Base-by-base conservation (phyloP, 495 filamentous ascomycete species). In the Pyrenopolyporus hunteri region DNA sequence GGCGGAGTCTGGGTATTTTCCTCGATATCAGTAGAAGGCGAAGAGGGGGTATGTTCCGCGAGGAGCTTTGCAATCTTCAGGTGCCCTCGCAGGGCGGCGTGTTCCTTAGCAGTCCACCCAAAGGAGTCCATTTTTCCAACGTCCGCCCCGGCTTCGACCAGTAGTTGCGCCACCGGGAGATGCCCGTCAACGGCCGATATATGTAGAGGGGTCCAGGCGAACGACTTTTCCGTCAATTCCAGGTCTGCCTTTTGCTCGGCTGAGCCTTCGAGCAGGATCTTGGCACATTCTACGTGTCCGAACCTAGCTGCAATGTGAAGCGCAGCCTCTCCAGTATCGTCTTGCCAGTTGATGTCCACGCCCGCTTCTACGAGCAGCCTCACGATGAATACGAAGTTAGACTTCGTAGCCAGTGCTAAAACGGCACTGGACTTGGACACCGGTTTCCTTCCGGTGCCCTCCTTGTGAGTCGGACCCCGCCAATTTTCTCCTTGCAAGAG, bases 71-170 rank as follows among this genome's bases (percentile, higher is more conserved):
- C 89, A 59, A 97, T 91, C 2, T 81, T 74, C 32, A 97, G 77
- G 68, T 98, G 92, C 0, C 94, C 94, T 64, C 94, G 77, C 29
- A 98, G 75, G 0, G 90, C 88, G 3, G 94, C 94, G 75, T 98
- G 94, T 69, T 98, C 94, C 75, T 87, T 91, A 1, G 93, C 86
- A 1, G 91, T 96, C 95, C 95, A 98, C 6, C 94, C 94, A 44
- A 92, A 97, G 1, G 85, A 85, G 71, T 98, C 94, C 6, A 75
- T 71, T 42, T 81, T 85, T 46, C 87, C 86, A 10, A 92, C 68
- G 45, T 94, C 83, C 1, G 89, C 89, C 0, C 90, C 90, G 22
- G 89, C 87, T 19, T 85, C 82, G 36, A 97, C 80, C 7, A 98
- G 80, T 19, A 87, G 72, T 59, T 87, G 76, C 3, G 85, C 89